Conservation (phyloP, 352 stramenopile genomes). For the Phytophthora agathidicida region DNA sequence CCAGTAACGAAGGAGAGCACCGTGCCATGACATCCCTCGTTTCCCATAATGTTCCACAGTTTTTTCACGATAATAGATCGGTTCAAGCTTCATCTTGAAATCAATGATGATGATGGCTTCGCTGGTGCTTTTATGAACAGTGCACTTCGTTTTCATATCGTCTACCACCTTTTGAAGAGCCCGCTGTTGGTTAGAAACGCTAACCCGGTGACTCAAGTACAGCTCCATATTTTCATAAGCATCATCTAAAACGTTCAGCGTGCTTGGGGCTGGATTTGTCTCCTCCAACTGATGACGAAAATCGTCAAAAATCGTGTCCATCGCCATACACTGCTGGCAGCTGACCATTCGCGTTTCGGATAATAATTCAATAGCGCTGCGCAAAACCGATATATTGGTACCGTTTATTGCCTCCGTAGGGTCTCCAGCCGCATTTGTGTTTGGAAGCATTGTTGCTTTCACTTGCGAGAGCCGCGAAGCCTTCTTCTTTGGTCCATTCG, state of each 20-base stretch:
- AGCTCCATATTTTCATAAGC: slow-evolving; percentile 7
- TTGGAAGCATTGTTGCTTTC: too few species aligned
- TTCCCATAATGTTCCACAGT: slow-evolving; percentile 41
- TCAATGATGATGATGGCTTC: slow-evolving; percentile 36
- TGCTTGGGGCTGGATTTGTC: not conserved
- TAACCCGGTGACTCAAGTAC: slow-evolving; percentile 22
- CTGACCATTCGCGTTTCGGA: not conserved
- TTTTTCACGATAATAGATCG: slow-evolving; percentile 35
- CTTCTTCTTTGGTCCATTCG: too few species aligned
- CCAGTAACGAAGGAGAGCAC: not conserved
- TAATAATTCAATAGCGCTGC: too few species aligned
- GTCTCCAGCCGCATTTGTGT: too few species aligned
- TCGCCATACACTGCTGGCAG: not conserved
- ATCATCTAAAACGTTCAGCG: slow-evolving; percentile 4
- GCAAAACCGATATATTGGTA: too few species aligned
- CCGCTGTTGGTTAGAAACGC: slow-evolving; percentile 28
- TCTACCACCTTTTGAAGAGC: not conserved
- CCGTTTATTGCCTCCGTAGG: too few species aligned
- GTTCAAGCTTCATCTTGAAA: slow-evolving; percentile 50
- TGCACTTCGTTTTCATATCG: not conserved
- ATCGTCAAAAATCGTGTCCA: not conserved
- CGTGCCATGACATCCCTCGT: slow-evolving; percentile 14
- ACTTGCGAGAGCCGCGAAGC: too few species aligned
- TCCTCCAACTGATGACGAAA: not conserved
- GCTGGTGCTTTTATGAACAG: not conserved